Conservation (phyloP, 352 stramenopile species). For the Pelagophyceae sp. region DNA sequence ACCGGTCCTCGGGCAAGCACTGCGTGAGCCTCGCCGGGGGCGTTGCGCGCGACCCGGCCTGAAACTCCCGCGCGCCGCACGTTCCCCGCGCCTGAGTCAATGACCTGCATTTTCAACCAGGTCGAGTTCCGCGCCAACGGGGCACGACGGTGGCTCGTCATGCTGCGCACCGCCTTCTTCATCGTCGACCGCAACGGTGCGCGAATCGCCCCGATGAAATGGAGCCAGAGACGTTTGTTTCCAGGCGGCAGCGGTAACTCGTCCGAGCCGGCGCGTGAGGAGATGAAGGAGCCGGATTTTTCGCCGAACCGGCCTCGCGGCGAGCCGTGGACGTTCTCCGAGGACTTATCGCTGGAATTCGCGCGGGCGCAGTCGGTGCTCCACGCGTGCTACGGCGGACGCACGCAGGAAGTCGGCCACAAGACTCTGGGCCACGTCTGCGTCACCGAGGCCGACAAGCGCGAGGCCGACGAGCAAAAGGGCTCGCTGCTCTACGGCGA, state of each 20-base stretch:
- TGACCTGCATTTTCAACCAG: no score
- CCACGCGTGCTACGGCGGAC: slow-evolving; percentile 35
- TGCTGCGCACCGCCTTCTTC: slow-evolving; percentile 41
- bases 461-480: slow-evolving; percentile 11
- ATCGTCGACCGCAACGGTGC: slow-evolving; percentile 33
- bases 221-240: no score
- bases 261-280: slow-evolving; percentile 5
- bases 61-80: no score
- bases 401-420: slow-evolving; percentile 41
- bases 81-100: no score
- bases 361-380: slow-evolving; percentile 34
- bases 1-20: slow-evolving; percentile 37
- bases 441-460: slow-evolving; percentile 33
- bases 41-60: no score
- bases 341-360: slow-evolving; percentile 39
- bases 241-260: neutral
- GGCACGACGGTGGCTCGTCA: slow-evolving; percentile 32
- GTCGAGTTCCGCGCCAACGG: slow-evolving; percentile 33
- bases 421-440: slow-evolving; percentile 41
- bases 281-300: slow-evolving; percentile 33
- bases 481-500: slow-evolving; percentile 40
- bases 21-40: no score
- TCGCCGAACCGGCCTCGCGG: neutral
- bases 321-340: slow-evolving; percentile 35
- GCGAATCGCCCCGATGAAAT: slow-evolving; percentile 15